Base-by-base conservation (phyloP, 139 green algal genomes). In the Tetratostichococcus sp. region DNA sequence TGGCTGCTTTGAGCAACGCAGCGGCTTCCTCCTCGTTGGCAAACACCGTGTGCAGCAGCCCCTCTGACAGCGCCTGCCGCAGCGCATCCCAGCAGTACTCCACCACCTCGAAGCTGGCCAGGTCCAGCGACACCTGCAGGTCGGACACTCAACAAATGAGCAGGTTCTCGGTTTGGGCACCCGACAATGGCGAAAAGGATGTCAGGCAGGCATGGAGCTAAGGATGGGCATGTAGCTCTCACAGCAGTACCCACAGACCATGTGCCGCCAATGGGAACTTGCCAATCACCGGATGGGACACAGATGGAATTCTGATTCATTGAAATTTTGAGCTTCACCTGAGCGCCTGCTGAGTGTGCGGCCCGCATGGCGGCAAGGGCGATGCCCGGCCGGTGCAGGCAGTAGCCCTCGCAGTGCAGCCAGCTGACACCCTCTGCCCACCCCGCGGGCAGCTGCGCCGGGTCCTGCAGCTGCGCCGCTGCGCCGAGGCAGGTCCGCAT, bases 401-500 rank as follows among this genome's bases (percentile, higher is more conserved):
- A 85, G 80, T 95, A 96, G 31, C 93, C 93, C 77, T 97, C 93
- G 30, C 83, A 87, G 81, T 97, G 93, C 69, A 96, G 76, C 58
- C 91, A 80, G 21, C 34, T 1, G 28, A 69, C 70, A 4, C 35
- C 72, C 0, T 69, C 62, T 5, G 30, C 32, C 85, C 87, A 89
- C 0, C 70, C 79, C 0, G 17, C 2, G 1, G 82, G 75, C 35
- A 94, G 72, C 79, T 86, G 77, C 11, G 43, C 59, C 0, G 65
- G 69, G 22, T 26, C 67, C 35, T 33, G 70, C 30, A 95, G 86
- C 72, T 92, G 81, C 67, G 79, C 30, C 1, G 91, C 85, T 1
- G 93, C 93, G 1, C 89, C 88, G 30, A 97, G 87, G 74, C 81
- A 91, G 3, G 93, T 97, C 32, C 92, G 89, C 93, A 97, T 97